Percentiles rank a stretch among this genome's conserved stretches.
Conservation (phyloP, 306 rosid genomes). For the Ochetophila trinervis region DNA sequence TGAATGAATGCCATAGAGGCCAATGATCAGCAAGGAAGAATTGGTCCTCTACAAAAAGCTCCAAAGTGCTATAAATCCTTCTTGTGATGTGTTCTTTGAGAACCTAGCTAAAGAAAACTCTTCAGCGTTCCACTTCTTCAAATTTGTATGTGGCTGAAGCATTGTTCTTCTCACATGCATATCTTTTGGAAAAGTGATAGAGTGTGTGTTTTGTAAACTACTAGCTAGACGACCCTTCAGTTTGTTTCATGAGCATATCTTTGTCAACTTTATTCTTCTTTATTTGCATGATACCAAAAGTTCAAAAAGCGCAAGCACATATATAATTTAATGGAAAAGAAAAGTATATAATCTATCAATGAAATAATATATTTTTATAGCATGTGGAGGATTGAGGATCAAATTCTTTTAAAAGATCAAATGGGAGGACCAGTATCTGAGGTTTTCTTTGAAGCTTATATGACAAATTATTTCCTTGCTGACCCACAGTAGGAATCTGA, state of each 20-base stretch:
- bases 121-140: too few species aligned
- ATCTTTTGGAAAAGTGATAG: neutral
- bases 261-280: neutral
- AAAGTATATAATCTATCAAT: too few species aligned
- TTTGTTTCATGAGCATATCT: neutral
- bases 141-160: neutral
- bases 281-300: neutral
- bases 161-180: constrained; percentile 12
- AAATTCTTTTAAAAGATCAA: neutral
- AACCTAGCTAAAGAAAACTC: too few species aligned
- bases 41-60: too few species aligned
- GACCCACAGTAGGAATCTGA: neutral
- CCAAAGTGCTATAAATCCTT: too few species aligned
- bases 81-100: too few species aligned
- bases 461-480: neutral
- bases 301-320: neutral
- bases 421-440: neutral
- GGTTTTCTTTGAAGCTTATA: neutral
- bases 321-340: neutral
- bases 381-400: neutral
- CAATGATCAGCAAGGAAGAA: too few species aligned
- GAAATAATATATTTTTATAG: too few species aligned
- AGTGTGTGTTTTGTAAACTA: neutral
- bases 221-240: neutral
- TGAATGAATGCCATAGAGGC: too few species aligned